phyloP scores from a whole-genome alignment of 129 eudicot genomes.

The Tagetes patula region DNA sequence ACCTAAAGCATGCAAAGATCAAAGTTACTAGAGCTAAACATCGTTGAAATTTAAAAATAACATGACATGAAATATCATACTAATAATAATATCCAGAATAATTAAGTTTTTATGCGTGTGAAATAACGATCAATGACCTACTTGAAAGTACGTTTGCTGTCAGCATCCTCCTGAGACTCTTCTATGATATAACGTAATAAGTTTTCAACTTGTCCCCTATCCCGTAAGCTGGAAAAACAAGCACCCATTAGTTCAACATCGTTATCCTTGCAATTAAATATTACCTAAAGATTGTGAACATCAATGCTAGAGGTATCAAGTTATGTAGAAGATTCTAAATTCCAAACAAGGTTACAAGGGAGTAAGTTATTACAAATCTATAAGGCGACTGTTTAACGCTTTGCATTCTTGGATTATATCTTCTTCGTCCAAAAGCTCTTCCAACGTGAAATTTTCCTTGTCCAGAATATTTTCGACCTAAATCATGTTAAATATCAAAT shows the following conservation, averaged over 20 bases:
- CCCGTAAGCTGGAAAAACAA: slow-evolving; percentile 62
- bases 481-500: slow-evolving; percentile 23
- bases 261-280: not conserved
- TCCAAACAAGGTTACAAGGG: not conserved
- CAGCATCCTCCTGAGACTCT: slow-evolving; percentile 78
- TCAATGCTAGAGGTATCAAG: not conserved
- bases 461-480: slow-evolving; percentile 78
- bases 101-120: slow-evolving; percentile 10
- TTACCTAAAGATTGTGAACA: not conserved
- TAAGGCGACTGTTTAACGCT: slow-evolving; percentile 83
- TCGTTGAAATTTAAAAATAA: not conserved
- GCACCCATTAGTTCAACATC: not conserved
- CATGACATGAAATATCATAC: not conserved
- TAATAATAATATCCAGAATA: not conserved
- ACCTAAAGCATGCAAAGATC: slow-evolving; percentile 43
- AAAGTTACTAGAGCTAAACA: slow-evolving; percentile 14
- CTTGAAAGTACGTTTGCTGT: slow-evolving; percentile 76
- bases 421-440: slow-evolving; percentile 95
- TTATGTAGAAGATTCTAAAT: slow-evolving; percentile 1
- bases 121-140: slow-evolving; percentile 37
- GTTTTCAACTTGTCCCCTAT: slow-evolving; percentile 81
- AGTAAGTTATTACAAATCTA: slow-evolving; percentile 62
- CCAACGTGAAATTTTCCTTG: slow-evolving; percentile 81
- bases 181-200: slow-evolving; percentile 62
- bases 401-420: slow-evolving; percentile 98